phyloP scores from a whole-genome alignment of 306 rosid genomes.

The Vigna mungo region DNA sequence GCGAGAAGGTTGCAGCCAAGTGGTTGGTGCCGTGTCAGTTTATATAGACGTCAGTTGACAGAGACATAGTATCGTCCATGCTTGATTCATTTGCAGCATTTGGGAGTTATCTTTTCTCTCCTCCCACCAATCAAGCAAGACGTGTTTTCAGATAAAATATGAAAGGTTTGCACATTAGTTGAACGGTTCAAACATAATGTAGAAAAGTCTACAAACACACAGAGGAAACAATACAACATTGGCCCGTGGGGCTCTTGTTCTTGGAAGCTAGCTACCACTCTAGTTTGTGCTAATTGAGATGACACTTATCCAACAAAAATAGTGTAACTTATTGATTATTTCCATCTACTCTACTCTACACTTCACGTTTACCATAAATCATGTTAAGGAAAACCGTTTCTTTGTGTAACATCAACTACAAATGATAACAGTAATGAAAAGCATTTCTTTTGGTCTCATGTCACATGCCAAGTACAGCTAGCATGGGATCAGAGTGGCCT shows the following conservation, averaged over 20 bases:
- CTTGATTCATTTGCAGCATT: background rate
- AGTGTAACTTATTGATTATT: background rate
- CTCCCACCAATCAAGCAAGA: slow-evolving; percentile 8
- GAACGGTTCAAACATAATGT: background rate
- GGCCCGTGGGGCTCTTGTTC: background rate
- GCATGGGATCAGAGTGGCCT: background rate
- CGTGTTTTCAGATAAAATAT: background rate
- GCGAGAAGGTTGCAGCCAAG: background rate
- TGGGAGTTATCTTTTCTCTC: background rate
- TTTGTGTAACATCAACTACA: background rate
- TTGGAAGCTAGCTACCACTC: background rate
- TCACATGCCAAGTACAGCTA: slow-evolving; percentile 10
- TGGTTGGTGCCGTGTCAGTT: background rate
- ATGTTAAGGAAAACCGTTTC: background rate
- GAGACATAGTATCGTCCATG: background rate
- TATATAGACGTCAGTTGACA: background rate
- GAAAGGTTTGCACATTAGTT: slow-evolving; percentile 8
- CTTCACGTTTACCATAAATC: background rate
- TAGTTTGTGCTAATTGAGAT: background rate
- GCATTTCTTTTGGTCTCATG: background rate
- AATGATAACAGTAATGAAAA: background rate
- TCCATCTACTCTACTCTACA: background rate
- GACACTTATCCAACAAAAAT: background rate
- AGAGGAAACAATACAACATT: background rate
- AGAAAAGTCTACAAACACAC: background rate